Percentiles rank a stretch among this genome's conserved stretches.
Conservation (phyloP, 2,329 filamentous ascomycete genomes). For the Aureobasidium lini region DNA sequence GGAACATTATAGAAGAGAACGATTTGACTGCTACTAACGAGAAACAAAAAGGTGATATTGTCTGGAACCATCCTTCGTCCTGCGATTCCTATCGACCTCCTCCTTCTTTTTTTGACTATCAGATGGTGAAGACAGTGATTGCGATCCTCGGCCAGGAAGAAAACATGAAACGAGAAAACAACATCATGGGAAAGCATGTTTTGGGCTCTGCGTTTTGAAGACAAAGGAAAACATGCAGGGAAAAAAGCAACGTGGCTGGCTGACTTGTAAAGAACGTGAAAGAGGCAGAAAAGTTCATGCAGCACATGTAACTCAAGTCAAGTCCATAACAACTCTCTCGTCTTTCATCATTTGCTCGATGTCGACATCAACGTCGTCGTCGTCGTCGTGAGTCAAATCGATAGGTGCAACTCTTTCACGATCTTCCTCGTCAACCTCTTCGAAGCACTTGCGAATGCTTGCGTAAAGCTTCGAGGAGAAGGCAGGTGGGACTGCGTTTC, state of each 20-base stretch:
- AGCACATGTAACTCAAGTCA: background rate
- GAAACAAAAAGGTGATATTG: background rate
- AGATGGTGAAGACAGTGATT: background rate
- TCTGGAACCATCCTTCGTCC: background rate
- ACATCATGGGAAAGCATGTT: background rate
- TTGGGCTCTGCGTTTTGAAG: background rate
- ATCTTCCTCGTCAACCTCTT: background rate
- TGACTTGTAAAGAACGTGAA: background rate
- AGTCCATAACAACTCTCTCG: background rate
- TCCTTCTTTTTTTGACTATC: no score
- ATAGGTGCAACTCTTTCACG: background rate
- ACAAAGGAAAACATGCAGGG: background rate
- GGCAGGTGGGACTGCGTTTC: slow-evolving; percentile 67
- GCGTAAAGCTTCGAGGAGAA: slow-evolving; percentile 20
- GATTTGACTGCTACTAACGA: background rate
- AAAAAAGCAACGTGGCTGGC: background rate
- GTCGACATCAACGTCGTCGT: background rate
- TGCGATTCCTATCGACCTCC: no score
- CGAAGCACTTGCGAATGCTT: slow-evolving; percentile 9
- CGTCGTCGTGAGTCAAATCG: background rate
- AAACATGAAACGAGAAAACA: background rate
- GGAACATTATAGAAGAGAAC: background rate
- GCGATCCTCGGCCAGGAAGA: background rate
- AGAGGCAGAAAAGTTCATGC: no score
- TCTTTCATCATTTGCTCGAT: background rate